Evolutionary conservation across 371 early-diverging fungal species (phyloP), one percentile per base, ranked within the genome.

Genomic region (Blastocladiella emersonii): DNA sequence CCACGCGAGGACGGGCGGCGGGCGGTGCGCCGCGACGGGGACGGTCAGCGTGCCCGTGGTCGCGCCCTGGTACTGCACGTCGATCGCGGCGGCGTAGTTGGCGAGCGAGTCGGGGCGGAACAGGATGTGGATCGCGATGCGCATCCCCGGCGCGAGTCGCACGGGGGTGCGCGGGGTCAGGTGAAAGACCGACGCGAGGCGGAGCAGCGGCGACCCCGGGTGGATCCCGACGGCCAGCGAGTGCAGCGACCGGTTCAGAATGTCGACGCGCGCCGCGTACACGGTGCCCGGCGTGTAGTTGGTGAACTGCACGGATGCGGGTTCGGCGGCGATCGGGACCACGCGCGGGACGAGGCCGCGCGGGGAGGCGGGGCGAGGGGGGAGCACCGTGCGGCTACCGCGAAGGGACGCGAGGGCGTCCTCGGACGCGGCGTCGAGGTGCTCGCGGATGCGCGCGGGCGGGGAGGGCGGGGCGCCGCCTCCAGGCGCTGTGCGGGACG

Each of bases 61-160:
- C n/a, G n/a, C n/a, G n/a, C n/a, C n/a, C n/a, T n/a, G n/a, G n/a
- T n/a, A n/a, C n/a, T 39, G 39, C 39, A 48, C 48, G 10, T 23
- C 21, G 21, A 48, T 17, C 23, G 5, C 2, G 23, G 48, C 48
- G n/a, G 17, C n/a, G n/a, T 23, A 19, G 1, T 48, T 8, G 8
- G 48, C 48, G 48, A 25, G 48, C 48, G 48, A 48, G 48, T 48
- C 48, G 48, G 48, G 48, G 10, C 48, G 48, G 48, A 48, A 48
- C 48, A 48, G 25, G 48, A 48, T 23, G 23, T 19, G 19, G 10
- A 19, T 8, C 27, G 48, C 25, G 48, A n/a, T 8, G 8, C 48
- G 19, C 48, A 48, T 48, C 6, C 48, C 48, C 25, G 48, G 48
- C 48, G 48, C 48, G 25, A 48, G n/a, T 17, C 19, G 48, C 48